phyloP scores from a whole-genome alignment of 768 basidiomycete genomes.

The Mycena vulgaris region DNA sequence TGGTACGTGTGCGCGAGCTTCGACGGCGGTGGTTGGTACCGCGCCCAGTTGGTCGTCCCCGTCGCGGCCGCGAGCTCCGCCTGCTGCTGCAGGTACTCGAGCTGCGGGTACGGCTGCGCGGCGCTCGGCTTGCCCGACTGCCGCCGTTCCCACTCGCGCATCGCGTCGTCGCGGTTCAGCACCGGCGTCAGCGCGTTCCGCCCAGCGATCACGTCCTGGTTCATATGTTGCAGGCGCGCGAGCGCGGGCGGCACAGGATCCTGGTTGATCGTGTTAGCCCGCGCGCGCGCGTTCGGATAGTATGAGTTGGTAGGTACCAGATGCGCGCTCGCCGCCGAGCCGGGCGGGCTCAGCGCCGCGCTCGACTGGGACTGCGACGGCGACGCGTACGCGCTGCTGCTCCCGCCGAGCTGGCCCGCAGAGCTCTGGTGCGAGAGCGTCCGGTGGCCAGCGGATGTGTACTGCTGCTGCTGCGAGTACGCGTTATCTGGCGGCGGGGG shows the following conservation, averaged over 20 bases:
- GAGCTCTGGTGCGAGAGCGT: conserved; percentile 66
- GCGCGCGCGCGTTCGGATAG: conserved; percentile 76
- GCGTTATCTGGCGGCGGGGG: conserved; percentile 51
- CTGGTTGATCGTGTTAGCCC: conserved; percentile 93
- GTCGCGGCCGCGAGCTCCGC: conserved; percentile 84
- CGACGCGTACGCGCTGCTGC: conserved; percentile 45
- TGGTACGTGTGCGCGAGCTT: conserved; percentile 78
- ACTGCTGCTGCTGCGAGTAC: conserved; percentile 44
- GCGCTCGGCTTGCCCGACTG: conserved; percentile 80
- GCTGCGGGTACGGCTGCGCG: conserved; percentile 88
- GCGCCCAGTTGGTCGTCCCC: conserved; percentile 71
- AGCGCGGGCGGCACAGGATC: conserved; percentile 96
- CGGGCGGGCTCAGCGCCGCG: conserved; percentile 47
- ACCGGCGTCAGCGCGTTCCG: conserved; percentile 94
- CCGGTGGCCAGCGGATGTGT: conserved; percentile 48
- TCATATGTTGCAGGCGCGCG: conserved; percentile 91
- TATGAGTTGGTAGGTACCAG: conserved; percentile 76
- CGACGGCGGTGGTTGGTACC: conserved; percentile 77
- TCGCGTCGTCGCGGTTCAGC: conserved; percentile 93
- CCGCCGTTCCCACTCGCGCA: conserved; percentile 96
- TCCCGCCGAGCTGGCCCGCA: conserved; percentile 60
- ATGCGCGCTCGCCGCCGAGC: conserved; percentile 46
- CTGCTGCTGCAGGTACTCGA: conserved; percentile 95
- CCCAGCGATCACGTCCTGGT: conserved; percentile 82
- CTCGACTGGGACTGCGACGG: conserved; percentile 48